Evolutionary conservation across 257 asterid genomes (phyloP).

Genomic region (Galeopsis tetrahit): DNA sequence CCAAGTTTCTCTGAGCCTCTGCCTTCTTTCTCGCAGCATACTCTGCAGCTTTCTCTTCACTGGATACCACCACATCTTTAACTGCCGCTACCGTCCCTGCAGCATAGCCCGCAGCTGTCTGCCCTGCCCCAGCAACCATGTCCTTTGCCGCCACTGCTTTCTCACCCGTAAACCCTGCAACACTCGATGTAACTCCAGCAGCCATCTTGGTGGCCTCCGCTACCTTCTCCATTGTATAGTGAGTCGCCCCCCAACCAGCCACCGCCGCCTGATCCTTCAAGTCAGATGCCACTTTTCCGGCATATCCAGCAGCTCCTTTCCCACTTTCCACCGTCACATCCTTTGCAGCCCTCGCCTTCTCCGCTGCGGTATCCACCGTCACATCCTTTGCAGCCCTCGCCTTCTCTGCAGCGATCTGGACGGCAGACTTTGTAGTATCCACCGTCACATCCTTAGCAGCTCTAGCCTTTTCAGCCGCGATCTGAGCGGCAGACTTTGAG

Average conservation of each 20-base stretch:
- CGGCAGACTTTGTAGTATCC: conserved; percentile 33
- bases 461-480: conserved; percentile 34
- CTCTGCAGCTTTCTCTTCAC: conserved; percentile 67
- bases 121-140: conserved; percentile 68
- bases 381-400: conserved; percentile 35
- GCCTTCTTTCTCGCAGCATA: conserved; percentile 71
- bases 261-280: conserved; percentile 65
- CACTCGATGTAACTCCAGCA: conserved; percentile 56
- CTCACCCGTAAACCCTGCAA: conserved; percentile 59
- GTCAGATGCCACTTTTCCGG: conserved; percentile 50
- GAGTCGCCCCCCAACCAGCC: conserved; percentile 87
- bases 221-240: conserved; percentile 59
- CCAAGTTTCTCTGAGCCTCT: conserved; percentile 52
- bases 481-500: conserved; percentile 29
- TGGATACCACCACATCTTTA: conserved; percentile 58
- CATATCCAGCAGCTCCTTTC: conserved; percentile 58
- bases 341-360: conserved; percentile 50
- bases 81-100: conserved; percentile 63
- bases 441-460: conserved; percentile 28
- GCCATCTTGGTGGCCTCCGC: conserved; percentile 63
- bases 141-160: conserved; percentile 56
- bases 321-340: conserved; percentile 56
- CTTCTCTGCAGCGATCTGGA: conserved; percentile 33
- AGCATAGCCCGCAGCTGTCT: conserved; percentile 44
- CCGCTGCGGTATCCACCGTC: conserved; percentile 36